phyloP scores from a whole-genome alignment of 176 grass and related monocot species.

The Oryza punctata region DNA sequence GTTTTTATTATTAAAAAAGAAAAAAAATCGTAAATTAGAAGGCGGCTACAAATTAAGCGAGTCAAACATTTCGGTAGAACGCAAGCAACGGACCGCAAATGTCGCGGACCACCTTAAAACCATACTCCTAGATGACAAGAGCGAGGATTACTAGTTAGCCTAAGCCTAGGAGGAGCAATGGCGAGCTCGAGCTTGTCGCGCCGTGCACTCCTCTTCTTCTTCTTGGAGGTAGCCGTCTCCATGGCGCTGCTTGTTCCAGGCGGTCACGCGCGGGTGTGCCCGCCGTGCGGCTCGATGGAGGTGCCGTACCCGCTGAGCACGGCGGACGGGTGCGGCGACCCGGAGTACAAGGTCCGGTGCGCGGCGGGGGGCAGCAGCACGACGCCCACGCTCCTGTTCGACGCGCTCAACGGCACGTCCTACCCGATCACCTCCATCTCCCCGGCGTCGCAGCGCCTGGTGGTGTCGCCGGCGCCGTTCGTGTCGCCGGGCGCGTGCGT shows the following conservation, averaged over 20 bases:
- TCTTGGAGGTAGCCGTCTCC: not conserved
- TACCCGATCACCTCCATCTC: conserved; percentile 63
- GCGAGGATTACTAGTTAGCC: too few species aligned
- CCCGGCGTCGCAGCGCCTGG: conserved; percentile 53
- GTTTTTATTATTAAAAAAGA: not conserved
- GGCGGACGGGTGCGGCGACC: conserved; percentile 62
- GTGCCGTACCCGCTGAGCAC: conserved; percentile 85
- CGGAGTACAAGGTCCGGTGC: conserved; percentile 69
- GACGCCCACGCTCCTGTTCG: conserved; percentile 58
- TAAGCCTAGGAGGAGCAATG: conserved; percentile 11
- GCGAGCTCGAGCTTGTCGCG: not conserved
- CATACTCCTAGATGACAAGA: too few species aligned
- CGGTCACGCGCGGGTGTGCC: conserved; percentile 45
- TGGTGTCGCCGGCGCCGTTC: conserved; percentile 51
- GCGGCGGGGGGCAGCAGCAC: not conserved
- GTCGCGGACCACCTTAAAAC: not conserved
- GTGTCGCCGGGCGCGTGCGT: conserved; percentile 44
- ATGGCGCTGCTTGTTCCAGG: not conserved
- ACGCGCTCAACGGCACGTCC: conserved; percentile 60
- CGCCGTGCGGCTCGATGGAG: conserved; percentile 56
- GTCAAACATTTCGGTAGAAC: not conserved
- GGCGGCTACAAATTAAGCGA: not conserved
- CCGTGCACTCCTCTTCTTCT: not conserved
- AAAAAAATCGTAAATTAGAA: not conserved
- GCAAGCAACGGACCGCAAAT: not conserved